phyloP scores from a whole-genome alignment of 257 asterid species.

The Solanum sejunctum region DNA sequence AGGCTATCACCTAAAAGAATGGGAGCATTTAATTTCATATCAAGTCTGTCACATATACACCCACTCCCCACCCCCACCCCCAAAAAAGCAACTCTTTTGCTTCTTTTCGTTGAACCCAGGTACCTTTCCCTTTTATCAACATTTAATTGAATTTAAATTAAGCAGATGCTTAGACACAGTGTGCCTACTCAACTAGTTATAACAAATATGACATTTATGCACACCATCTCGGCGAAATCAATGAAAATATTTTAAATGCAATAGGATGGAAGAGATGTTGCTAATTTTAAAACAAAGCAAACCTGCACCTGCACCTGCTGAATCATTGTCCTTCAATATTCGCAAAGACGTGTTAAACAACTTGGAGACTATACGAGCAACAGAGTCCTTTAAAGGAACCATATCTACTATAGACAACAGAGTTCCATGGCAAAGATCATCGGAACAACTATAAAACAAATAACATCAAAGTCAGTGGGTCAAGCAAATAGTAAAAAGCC shows the following conservation, averaged over 20 bases:
- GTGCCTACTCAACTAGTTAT: background rate
- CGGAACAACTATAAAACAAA: conserved; percentile 41
- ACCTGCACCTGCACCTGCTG: conserved; percentile 64
- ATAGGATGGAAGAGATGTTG: background rate
- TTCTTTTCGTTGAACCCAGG: background rate
- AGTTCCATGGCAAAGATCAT: conserved; percentile 32
- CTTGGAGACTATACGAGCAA: conserved; percentile 26
- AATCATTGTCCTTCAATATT: conserved; percentile 28
- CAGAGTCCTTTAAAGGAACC: conserved; percentile 44
- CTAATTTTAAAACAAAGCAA: background rate
- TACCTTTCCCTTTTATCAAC: background rate
- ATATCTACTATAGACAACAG: conserved; percentile 37
- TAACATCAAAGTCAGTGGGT: background rate
- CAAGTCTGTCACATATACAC: background rate
- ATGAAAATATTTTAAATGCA: background rate
- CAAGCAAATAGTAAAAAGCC: background rate
- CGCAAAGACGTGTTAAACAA: conserved; percentile 32
- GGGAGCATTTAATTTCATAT: background rate
- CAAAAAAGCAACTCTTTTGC: background rate
- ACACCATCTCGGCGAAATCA: background rate
- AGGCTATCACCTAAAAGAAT: background rate
- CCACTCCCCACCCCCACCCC: background rate
- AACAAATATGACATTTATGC: background rate
- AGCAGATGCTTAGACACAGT: background rate
- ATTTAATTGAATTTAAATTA: background rate